phyloP scores from a whole-genome alignment of 495 filamentous ascomycete species.

The Talaromyces adpressus region DNA sequence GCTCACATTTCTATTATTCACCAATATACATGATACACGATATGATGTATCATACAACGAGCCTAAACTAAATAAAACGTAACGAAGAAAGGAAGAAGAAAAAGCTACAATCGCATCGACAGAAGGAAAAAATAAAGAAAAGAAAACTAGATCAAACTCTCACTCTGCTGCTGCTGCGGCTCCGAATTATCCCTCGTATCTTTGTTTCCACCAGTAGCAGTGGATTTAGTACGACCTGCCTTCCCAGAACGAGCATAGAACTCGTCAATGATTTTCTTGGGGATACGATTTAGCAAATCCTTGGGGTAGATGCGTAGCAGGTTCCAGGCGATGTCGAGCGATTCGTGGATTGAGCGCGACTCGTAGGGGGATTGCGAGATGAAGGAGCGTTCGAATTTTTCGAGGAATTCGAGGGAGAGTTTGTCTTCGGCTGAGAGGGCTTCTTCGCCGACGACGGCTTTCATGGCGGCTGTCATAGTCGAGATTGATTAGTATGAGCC shows the following conservation, averaged over 20 bases:
- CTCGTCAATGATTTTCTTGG: constrained; percentile 84
- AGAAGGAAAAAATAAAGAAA: background rate
- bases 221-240: constrained; percentile 30
- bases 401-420: constrained; percentile 93
- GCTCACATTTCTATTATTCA: constrained; percentile 4
- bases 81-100: background rate
- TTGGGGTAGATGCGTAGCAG: constrained; percentile 93
- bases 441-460: constrained; percentile 98
- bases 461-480: constrained; percentile 99
- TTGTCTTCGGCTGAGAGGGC: constrained; percentile 94
- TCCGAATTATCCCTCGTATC: constrained; percentile 66
- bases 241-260: constrained; percentile 77
- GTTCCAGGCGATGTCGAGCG: constrained; percentile 92
- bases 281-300: constrained; percentile 96
- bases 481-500: too few species aligned
- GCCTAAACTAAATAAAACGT: background rate
- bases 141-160: constrained; percentile 8
- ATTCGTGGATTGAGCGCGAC: constrained; percentile 79
- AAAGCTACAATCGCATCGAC: background rate
- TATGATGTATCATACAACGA: background rate
- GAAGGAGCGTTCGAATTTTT: constrained; percentile 93
- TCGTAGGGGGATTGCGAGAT: constrained; percentile 92
- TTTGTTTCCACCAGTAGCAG: constrained; percentile 39
- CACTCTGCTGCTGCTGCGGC: constrained; percentile 49
- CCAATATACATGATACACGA: background rate